Percentiles rank a stretch among this genome's conserved stretches.
Conservation (phyloP, 2,329 filamentous ascomycete species). For the Claviceps sp. region DNA sequence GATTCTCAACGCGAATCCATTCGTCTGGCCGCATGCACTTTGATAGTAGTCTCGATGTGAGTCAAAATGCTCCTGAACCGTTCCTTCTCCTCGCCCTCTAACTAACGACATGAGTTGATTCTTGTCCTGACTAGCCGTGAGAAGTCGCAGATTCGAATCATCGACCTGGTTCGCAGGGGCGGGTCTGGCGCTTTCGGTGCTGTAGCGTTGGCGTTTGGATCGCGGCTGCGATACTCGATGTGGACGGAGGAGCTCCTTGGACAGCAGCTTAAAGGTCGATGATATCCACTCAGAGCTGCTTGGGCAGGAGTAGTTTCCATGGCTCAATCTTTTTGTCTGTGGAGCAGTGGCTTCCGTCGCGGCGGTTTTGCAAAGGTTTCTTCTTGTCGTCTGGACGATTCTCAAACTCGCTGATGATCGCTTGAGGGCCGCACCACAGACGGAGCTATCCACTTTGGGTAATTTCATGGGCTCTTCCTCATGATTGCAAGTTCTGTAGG, state of each 20-base stretch:
- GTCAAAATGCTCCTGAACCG: constrained; percentile 39
- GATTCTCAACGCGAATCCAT: constrained; percentile 34
- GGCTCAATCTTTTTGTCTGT: not conserved
- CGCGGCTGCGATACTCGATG: not conserved
- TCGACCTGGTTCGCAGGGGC: constrained; percentile 6
- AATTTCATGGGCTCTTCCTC: constrained; percentile 47
- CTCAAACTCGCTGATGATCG: constrained; percentile 23
- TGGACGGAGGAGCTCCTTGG: constrained; percentile 11
- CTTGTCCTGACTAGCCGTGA: constrained; percentile 12
- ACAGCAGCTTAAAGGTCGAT: constrained; percentile 25
- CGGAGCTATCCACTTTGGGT: constrained; percentile 45
- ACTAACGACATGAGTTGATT: constrained; percentile 40
- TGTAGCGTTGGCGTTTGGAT: constrained; percentile 12
- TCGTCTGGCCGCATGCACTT: constrained; percentile 37
- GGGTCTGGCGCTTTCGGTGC: constrained; percentile 13
- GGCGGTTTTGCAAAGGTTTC: constrained; percentile 14
- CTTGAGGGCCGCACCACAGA: constrained; percentile 41
- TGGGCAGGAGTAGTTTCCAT: constrained; percentile 14
- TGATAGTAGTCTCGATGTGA: constrained; percentile 39
- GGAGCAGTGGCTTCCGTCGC: constrained; percentile 8
- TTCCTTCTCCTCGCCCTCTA: constrained; percentile 31
- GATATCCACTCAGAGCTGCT: constrained; percentile 26
- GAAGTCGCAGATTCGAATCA: constrained; percentile 1
- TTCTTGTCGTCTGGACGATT: constrained; percentile 10
- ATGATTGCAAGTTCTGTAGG: constrained; percentile 22